Evolutionary conservation across 2,329 filamentous ascomycete genomes (phyloP), one percentile per base, ranked within the genome.

Genomic region (Epichloe uncinata): DNA sequence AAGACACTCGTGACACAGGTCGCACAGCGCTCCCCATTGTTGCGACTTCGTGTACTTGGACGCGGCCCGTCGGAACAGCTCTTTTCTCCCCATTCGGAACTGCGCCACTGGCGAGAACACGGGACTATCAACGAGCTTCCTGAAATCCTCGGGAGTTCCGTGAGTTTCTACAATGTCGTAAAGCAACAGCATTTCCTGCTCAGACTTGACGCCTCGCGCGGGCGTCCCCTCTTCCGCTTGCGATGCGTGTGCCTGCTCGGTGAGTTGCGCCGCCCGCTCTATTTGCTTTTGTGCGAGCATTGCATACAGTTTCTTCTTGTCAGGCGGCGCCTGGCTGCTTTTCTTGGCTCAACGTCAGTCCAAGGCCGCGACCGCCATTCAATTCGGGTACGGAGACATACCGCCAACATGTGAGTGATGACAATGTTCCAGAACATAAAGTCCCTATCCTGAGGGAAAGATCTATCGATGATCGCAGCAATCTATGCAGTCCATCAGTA

Each of bases 381-480:
- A 2, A 16, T 15, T 1, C 7, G 40, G 5, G 13, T 9, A 15
- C n/a, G 7, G 4, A 35, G 42, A 50, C 71, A 57, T 60, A 79
- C 75, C 49, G 77, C 72, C 49, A 79, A 67, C 34, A 79, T 57
- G 52, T 75, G 72, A 0, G 74, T 79, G 15, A 75, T 66, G 18
- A 70, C 63, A 54, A 79, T 78, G 53, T 74, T 78, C 69, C 71
- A 76, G 53, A 78, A 79, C 60, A 77, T 65, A 50, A 71, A 73
- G 2, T 64, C 63, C 33, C 71, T 65, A 20, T 78, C 73, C 30
- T 67, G 62, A 2, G 73, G 64, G 46, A 75, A 73, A 0, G 72
- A 71, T 57, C 73, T 72, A 52, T 79, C 76, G 26, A 79, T 57
- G 0, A 72, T 69, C 1, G 73, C 73, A 0, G 76, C 73, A 57